Evolutionary conservation across 2,329 filamentous ascomycete species (phyloP), one percentile per base, ranked within the genome.

Genomic region (Penicillium sp.): DNA sequence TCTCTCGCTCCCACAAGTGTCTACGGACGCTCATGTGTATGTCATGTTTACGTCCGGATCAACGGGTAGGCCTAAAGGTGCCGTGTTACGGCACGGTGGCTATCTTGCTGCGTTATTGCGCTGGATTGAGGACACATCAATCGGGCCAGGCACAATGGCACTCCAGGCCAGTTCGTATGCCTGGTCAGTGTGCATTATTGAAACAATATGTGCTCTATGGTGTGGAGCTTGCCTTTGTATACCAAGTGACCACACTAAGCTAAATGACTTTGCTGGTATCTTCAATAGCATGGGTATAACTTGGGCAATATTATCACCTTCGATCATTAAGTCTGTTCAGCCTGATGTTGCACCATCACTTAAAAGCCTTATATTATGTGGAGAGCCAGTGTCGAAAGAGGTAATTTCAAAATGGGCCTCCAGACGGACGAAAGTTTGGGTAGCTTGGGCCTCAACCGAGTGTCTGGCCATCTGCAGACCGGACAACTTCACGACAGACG

Each of bases 191-290:
- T 75, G 77, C 51, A 72, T 84, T 47, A 70, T 77, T 23, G 82
- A 83, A 62, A 77, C 83, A 38, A 77, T 84, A 51, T 75, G 78
- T 1, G 81, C 83, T 0, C 70, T 86, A 3, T 71, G 77, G 1
- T 72, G 80, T 30, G 83, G 84, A 5, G 83, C 81, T 0, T 84
- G 81, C 42, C 75, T 86, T 12, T 86, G 83, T 57, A 76, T 86
- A 1, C 82, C 83, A 0, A 77, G 79, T 0, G 69, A 78, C 0
- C 65, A 74, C 5, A 78, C 82, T 58, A 71, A 78, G 45, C 60
- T 78, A 1, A 74, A 77, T 52, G 76, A 83, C 55, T 75, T 84
- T 14, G 71, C 74, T 1, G 75, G 74, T 0, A 76, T 75, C 1
- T 79, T 85, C 35, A 74, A 76, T 3, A 65, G 71, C 0, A 80